These are phyloP conservation scores for Psilocybe azurescens DNA, from an alignment of 768 basidiomycete species.

Conservation along the genomic window DNA sequence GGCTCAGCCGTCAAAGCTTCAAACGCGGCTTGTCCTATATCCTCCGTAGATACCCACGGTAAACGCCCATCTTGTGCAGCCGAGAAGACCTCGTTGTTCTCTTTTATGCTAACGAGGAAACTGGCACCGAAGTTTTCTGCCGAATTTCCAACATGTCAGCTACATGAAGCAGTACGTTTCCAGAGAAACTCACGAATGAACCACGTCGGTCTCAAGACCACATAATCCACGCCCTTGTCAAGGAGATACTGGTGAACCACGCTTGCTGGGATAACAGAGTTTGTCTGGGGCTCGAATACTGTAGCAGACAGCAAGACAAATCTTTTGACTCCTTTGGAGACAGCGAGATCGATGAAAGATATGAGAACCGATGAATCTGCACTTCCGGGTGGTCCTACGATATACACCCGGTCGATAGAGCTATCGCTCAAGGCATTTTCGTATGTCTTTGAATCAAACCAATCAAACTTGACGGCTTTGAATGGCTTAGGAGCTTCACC, in stretches of 20 bases:
- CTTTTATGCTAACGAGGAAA: constrained; percentile 27
- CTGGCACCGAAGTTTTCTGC: constrained; percentile 35
- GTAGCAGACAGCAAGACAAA: constrained; percentile 32
- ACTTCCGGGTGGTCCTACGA: not conserved
- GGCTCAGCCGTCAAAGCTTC: constrained; percentile 28
- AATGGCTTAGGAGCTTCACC: constrained; percentile 24
- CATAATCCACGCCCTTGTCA: constrained; percentile 27
- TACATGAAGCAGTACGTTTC: too few species aligned
- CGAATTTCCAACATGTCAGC: not conserved
- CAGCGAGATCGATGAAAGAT: constrained; percentile 34
- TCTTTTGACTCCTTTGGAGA: constrained; percentile 32
- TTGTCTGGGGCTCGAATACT: constrained; percentile 16
- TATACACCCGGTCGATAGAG: not conserved
- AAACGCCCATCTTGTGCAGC: constrained; percentile 26
- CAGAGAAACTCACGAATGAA: constrained; percentile 29
- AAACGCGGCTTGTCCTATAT: constrained; percentile 34
- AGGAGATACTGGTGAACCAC: constrained; percentile 31
- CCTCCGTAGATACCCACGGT: constrained; percentile 30
- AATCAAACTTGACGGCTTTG: constrained; percentile 30
- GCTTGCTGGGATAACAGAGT: constrained; percentile 14
- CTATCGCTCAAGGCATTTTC: constrained; percentile 8
- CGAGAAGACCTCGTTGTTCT: constrained; percentile 25
- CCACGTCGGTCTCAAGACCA: constrained; percentile 34
- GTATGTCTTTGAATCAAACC: constrained; percentile 19
- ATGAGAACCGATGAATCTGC: constrained; percentile 18